Evolutionary conservation across 164 flowering plant species (phyloP), one percentile per base, ranked within the genome.

Genomic region (Annona cherimola): DNA sequence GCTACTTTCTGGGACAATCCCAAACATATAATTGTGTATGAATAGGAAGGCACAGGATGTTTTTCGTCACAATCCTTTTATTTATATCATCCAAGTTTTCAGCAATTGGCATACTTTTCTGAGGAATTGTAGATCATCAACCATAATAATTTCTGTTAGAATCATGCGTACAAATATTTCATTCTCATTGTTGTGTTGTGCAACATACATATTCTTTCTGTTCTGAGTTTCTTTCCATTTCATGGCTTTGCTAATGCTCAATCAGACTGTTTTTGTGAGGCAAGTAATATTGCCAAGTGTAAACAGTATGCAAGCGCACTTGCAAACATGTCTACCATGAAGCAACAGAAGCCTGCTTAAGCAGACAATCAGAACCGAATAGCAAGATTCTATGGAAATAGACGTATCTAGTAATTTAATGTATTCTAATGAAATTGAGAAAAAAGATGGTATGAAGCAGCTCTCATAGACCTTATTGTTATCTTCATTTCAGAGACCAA

Each of bases 401-500:
- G 57, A 16, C 57, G 5, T 50, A 16, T 50, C 14, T 50, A 50
- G 9, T 50, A 11, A 12, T 50, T 9, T 16, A 45, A 50, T 2
- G 14, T 11, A 50, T 50, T 50, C 57, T 9, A 16, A 50, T 50
- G 57, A 9, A 5, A 11, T 50, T 50, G 57, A 50, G 57, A 9
- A 50, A 26, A 26, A 26, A 9, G 3, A 50, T 50, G 57, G 57
- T 11, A 50, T 9, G 57, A 50, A 50, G 57, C 26, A 77, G 44
- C 54, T 46, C 42, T 68, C 55, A 69, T 66, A 43, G 26, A 20
- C 59, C 16, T 4, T 69, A 69, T 64, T 69, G 19, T 75, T 35
- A 57, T 60, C 42, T 73, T 81, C n/a, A 80, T 81, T 82, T 68
- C 87, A 95, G 98, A 86, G 99, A 78, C 86, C 90, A 73, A 93